A percentile compares a stretch with the other conserved stretches of the same genome.
These are phyloP conservation scores for Tulasnella sp. DNA, from an alignment of 768 basidiomycete species.

Conservation along the genomic window DNA sequence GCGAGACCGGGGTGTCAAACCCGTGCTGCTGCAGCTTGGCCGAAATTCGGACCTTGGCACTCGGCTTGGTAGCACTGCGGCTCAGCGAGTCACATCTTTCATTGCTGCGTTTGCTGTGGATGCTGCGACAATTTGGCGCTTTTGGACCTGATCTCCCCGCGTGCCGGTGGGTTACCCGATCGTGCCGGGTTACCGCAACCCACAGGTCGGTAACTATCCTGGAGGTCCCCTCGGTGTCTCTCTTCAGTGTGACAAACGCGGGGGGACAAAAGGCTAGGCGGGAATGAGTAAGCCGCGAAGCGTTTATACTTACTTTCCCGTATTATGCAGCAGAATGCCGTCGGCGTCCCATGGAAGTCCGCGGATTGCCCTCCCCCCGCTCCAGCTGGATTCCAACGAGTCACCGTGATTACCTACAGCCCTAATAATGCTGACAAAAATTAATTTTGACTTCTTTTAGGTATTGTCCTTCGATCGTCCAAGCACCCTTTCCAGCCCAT, in stretches of 20 bases:
- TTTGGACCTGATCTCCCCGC: neutral
- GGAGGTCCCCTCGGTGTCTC: too few species aligned
- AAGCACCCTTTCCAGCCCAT: slow-evolving; percentile 67
- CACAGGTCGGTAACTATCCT: too few species aligned
- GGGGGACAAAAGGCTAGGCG: neutral
- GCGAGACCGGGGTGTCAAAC: neutral
- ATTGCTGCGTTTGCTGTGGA: neutral
- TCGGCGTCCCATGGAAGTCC: neutral
- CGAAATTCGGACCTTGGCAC: neutral
- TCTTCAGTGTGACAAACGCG: neutral
- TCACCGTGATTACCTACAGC: neutral
- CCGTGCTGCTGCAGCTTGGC: neutral
- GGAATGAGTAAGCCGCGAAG: neutral
- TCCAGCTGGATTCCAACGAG: neutral
- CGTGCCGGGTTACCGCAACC: too few species aligned
- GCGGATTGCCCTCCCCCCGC: neutral
- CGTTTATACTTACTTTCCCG: neutral
- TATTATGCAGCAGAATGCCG: neutral
- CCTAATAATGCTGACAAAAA: neutral
- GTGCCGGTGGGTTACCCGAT: too few species aligned
- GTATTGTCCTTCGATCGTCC: slow-evolving; percentile 76
- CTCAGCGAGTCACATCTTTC: neutral
- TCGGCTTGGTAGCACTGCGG: neutral
- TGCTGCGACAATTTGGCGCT: neutral
- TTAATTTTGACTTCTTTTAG: slow-evolving; percentile 48